Percentiles rank a stretch among this genome's conserved stretches.
Conservation (phyloP, 352 stramenopile genomes). For the Globisporangium acanthophoron region DNA sequence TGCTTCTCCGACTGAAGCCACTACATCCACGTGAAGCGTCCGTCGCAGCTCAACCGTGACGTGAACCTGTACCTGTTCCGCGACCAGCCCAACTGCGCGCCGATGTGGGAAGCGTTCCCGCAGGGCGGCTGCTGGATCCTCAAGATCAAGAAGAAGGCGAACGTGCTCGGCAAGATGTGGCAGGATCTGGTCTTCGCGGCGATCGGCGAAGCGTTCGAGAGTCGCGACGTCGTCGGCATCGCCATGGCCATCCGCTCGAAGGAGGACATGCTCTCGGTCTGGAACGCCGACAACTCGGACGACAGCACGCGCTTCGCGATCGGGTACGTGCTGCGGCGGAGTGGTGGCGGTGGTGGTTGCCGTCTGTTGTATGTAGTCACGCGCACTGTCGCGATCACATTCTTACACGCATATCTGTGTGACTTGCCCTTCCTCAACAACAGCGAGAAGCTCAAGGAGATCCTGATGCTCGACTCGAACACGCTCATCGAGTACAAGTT, state of each 20-base stretch:
- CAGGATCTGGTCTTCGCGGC: conserved; percentile 91
- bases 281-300: conserved; percentile 92
- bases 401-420: neutral
- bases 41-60: conserved; percentile 87
- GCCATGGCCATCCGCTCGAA: conserved; percentile 92
- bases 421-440: neutral
- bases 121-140: conserved; percentile 94
- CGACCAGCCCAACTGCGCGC: conserved; percentile 80
- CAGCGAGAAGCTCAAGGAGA: conserved; percentile 92
- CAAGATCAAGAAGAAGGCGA: conserved; percentile 93
- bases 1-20: conserved; percentile 27
- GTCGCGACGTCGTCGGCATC: conserved; percentile 90
- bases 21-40: conserved; percentile 93
- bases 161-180: conserved; percentile 94
- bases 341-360: neutral
- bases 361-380: neutral
- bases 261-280: conserved; percentile 92
- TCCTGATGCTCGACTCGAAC: conserved; percentile 91
- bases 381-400: neutral
- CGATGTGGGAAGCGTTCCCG: conserved; percentile 91
- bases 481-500: conserved; percentile 96
- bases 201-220: conserved; percentile 89
- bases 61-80: conserved; percentile 93
- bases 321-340: conserved; percentile 27
- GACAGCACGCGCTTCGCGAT: conserved; percentile 81